A percentile compares a stretch with the other conserved stretches of the same genome.
These are phyloP conservation scores for Croton laevigatus DNA, from an alignment of 441 rosid genomes.

Conservation along the genomic window DNA sequence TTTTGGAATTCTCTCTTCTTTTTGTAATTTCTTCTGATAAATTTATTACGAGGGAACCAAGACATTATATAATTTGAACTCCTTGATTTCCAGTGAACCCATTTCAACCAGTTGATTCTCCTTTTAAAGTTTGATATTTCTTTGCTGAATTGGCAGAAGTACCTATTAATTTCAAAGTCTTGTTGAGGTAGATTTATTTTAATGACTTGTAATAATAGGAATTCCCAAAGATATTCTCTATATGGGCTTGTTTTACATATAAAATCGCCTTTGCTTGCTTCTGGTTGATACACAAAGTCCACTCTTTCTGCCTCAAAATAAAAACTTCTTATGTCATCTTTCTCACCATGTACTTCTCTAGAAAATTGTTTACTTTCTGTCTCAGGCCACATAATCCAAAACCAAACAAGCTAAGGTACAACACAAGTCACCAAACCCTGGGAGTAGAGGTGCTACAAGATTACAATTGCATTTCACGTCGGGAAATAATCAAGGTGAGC, in stretches of 20 bases:
- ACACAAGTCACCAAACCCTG: constrained; percentile 24
- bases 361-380: constrained; percentile 7
- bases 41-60: too few species aligned
- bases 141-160: background rate
- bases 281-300: background rate
- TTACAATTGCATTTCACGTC: constrained; percentile 27
- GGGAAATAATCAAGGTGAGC: constrained; percentile 21
- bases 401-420: constrained; percentile 24
- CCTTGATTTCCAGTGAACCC: background rate
- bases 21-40: too few species aligned
- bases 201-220: background rate
- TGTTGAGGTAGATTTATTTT: background rate
- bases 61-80: background rate
- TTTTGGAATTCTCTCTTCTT: too few species aligned
- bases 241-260: background rate
- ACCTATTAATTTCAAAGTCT: background rate
- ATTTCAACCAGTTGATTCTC: background rate
- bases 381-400: constrained; percentile 29
- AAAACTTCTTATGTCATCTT: background rate
- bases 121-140: background rate
- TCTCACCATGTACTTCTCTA: background rate
- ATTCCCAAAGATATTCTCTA: background rate
- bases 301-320: background rate
- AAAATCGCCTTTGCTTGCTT: background rate
- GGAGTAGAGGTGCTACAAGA: constrained; percentile 23